A percentile compares a stretch with the other conserved stretches of the same genome.
Evolutionary conservation across 2,329 filamentous ascomycete genomes (phyloP).

Genomic region (Hypocrella siamensis): DNA sequence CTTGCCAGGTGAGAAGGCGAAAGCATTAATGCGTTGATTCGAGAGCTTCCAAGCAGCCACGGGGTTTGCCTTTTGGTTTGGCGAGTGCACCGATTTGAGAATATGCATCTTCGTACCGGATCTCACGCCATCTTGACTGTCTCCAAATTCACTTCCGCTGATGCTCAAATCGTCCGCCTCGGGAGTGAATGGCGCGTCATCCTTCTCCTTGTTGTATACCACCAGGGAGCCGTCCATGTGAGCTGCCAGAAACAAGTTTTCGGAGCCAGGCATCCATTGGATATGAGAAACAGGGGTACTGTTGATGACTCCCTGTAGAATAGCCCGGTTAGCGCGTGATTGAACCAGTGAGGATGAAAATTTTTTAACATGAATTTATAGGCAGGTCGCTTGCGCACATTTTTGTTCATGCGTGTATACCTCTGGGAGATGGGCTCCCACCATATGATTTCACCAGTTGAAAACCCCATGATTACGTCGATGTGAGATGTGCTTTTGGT

Average conservation of each 20-base stretch:
- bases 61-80: conserved; percentile 85
- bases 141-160: conserved; percentile 36
- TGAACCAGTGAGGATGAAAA: too few species aligned
- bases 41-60: conserved; percentile 87
- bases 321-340: too few species aligned
- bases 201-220: conserved; percentile 95
- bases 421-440: conserved; percentile 95
- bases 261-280: conserved; percentile 84
- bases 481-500: conserved; percentile 71
- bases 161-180: conserved; percentile 53
- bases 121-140: conserved; percentile 15
- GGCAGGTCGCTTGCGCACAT: conserved; percentile 35
- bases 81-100: conserved; percentile 83
- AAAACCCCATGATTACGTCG: conserved; percentile 90
- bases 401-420: conserved; percentile 93
- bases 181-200: conserved; percentile 63
- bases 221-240: conserved; percentile 84
- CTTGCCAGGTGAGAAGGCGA: conserved; percentile 82
- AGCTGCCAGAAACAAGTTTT: conserved; percentile 80
- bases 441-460: conserved; percentile 94
- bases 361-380: too few species aligned
- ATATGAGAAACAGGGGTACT: conserved; percentile 74
- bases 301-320: conserved; percentile 65
- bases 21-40: conserved; percentile 78
- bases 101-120: conserved; percentile 45